Conservation (phyloP, 805 yeast genomes). For the Ogataea degrootiae region DNA sequence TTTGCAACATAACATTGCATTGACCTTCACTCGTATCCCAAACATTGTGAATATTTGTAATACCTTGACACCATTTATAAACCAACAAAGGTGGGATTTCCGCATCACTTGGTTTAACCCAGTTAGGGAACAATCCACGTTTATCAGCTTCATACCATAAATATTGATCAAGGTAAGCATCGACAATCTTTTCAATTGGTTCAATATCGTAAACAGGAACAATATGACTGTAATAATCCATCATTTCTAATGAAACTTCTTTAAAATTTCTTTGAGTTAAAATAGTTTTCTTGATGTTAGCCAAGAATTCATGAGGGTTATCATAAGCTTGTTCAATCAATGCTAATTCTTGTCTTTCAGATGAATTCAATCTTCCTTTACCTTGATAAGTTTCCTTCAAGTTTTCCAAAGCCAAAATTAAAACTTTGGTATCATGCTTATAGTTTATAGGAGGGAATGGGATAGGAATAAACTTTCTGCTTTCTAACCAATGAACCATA, state of each 20-base stretch:
- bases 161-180: slow-evolving; percentile 92
- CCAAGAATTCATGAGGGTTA: slow-evolving; percentile 89
- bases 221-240: slow-evolving; percentile 81
- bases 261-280: slow-evolving; percentile 89
- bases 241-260: slow-evolving; percentile 82
- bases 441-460: slow-evolving; percentile 92
- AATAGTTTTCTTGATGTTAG: slow-evolving; percentile 74
- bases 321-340: slow-evolving; percentile 95
- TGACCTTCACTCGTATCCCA: slow-evolving; percentile 80
- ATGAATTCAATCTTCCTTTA: slow-evolving; percentile 72
- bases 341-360: slow-evolving; percentile 89
- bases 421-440: slow-evolving; percentile 87
- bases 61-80: slow-evolving; percentile 91
- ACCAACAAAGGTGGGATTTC: slow-evolving; percentile 91
- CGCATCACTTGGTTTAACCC: slow-evolving; percentile 93
- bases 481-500: slow-evolving; percentile 88
- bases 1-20: slow-evolving; percentile 78
- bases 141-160: slow-evolving; percentile 94
- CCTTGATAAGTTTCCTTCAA: slow-evolving; percentile 76
- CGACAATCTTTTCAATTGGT: slow-evolving; percentile 92
- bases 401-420: slow-evolving; percentile 84
- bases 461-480: slow-evolving; percentile 76
- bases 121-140: slow-evolving; percentile 82
- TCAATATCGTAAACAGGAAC: slow-evolving; percentile 85
- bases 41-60: slow-evolving; percentile 69